Evolutionary conservation across 345 rosid genomes (phyloP).

Genomic region (Eucalyptus viminalis): DNA sequence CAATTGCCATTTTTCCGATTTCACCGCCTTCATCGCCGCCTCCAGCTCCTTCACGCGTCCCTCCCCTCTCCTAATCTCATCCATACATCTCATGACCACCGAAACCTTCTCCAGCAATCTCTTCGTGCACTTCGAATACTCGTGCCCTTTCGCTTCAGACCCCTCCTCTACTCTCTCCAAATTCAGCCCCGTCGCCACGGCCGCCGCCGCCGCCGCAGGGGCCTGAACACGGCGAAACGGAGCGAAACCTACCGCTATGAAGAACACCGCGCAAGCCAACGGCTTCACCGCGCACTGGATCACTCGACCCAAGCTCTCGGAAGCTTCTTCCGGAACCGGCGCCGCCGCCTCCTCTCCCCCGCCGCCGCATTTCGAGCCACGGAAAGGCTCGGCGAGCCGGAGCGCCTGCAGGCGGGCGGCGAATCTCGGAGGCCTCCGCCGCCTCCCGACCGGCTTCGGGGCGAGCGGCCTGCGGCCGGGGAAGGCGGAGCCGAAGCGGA

Average conservation of each 20-base stretch:
- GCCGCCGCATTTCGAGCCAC: background rate
- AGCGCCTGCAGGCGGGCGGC: background rate
- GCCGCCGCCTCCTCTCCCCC: background rate
- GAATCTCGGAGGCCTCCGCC: background rate
- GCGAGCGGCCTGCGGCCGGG: background rate
- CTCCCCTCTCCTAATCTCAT: conserved; percentile 46
- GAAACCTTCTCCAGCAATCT: conserved; percentile 56
- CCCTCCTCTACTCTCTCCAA: conserved; percentile 10
- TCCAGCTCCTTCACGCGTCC: conserved; percentile 24
- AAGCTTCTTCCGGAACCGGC: background rate
- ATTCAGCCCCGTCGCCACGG: conserved; percentile 9
- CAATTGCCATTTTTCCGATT: conserved; percentile 42
- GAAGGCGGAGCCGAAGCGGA: conserved; percentile 5
- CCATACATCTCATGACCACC: conserved; percentile 32
- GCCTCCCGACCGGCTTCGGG: background rate
- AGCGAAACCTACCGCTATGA: conserved; percentile 51
- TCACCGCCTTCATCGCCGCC: conserved; percentile 40
- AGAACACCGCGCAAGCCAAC: conserved; percentile 38
- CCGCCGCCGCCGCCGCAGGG: conserved; percentile 37
- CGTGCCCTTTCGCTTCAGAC: conserved; percentile 28
- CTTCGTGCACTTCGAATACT: conserved; percentile 37
- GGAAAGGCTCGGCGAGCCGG: background rate
- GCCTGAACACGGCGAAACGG: conserved; percentile 30
- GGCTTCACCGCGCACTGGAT: conserved; percentile 24
- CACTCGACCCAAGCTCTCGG: background rate